A percentile compares a stretch with the other conserved stretches of the same genome.
Conservation (phyloP, 352 stramenopile genomes). For the Globisporangium nunn region DNA sequence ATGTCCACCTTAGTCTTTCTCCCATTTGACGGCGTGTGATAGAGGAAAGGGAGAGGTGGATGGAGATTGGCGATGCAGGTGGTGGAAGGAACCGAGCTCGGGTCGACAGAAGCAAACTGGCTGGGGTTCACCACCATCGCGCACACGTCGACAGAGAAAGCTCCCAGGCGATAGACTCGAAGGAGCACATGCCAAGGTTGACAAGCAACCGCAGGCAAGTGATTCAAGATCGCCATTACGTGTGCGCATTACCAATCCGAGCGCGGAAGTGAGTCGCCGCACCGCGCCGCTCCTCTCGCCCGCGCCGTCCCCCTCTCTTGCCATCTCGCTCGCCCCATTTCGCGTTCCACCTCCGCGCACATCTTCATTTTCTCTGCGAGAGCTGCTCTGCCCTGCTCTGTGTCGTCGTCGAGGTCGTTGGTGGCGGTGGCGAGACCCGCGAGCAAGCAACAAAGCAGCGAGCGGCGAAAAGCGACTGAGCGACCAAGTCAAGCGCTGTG, state of each 20-base stretch:
- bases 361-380: not conserved
- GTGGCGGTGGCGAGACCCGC: not conserved
- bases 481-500: not conserved
- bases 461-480: constrained; percentile 1
- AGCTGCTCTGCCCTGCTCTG: not conserved
- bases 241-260: constrained; percentile 1
- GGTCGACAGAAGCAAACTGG: too few relatives aligned
- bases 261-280: not conserved
- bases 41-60: too few relatives aligned
- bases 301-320: constrained; percentile 5
- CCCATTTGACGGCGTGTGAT: too few relatives aligned
- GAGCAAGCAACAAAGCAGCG: too few relatives aligned
- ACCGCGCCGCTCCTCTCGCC: not conserved
- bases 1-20: too few relatives aligned
- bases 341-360: not conserved
- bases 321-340: constrained; percentile 1
- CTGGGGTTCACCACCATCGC: too few relatives aligned
- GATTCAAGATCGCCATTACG: not conserved
- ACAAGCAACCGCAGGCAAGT: not conserved
- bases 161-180: too few relatives aligned
- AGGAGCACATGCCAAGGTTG: too few relatives aligned
- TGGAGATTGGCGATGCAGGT: too few relatives aligned
- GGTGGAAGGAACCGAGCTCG: too few relatives aligned
- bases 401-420: not conserved
- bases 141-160: not conserved